Evolutionary conservation across 768 basidiomycete genomes (phyloP), one percentile per base, ranked within the genome.

Genomic region (Leccinellum luteum): DNA sequence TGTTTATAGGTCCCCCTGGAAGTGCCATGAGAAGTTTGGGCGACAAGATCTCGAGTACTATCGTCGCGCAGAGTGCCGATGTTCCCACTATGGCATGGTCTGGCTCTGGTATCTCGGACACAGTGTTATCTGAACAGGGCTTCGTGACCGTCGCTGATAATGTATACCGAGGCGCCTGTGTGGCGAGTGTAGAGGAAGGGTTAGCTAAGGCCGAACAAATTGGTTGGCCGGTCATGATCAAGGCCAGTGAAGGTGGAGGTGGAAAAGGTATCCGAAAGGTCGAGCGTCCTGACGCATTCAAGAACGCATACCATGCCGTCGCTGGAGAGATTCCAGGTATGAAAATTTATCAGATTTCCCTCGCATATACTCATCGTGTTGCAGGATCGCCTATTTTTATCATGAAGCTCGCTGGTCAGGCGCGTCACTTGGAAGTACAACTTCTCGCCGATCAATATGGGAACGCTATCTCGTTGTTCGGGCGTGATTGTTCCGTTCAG

Each of bases 81-180:
- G 97, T 99, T 25, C 97, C 97, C 12, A 97, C 94, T 52, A 99
- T 99, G 97, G 79, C 97, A 35, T 99, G 97, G 97, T 98, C 95
- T 17, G 97, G 97, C 56, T 85, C 92, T 1, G 97, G 96, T 31
- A 93, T 99, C 66, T 81, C 85, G 35, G 87, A 98, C 35, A 98
- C 97, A 1, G 77, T 78, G 48, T 76, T 97, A 48, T 92, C 92
- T 1, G 82, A 88, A 25, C 83, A 85, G 47, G 97, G 97, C 19
- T 98, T 88, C 69, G 95, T 99, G 38, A 90, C 86, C 17, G 97
- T 99, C n/a, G 84, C 93, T 1, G 94, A 98, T 66, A 83, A 86
- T 31, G 94, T 88, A 4, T 99, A 98, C 73, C 75, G 79, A 57
- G 80, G 85, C 59, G 97, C 97, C 13, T 99, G 97, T 68, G 89